These are phyloP conservation scores for Pontederia crassipes DNA, from an alignment of 176 grass and related monocot genomes.

Conservation along the genomic window DNA sequence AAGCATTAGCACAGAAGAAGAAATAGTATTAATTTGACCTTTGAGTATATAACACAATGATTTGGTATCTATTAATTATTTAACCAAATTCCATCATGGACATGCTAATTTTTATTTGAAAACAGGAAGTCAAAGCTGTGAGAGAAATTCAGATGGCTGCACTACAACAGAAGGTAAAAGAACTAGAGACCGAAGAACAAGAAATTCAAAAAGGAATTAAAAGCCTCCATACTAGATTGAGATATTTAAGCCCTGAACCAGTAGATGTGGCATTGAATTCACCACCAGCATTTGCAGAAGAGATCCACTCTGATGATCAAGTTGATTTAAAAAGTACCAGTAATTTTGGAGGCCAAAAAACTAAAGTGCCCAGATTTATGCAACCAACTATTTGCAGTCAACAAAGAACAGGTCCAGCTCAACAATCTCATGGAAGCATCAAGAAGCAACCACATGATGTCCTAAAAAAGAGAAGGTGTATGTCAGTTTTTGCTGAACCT, in stretches of 20 bases:
- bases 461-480: constrained; percentile 40
- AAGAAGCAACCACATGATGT: constrained; percentile 44
- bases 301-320: constrained; percentile 28
- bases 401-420: constrained; percentile 44
- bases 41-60: not conserved
- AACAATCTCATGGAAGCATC: constrained; percentile 24
- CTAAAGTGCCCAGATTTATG: constrained; percentile 76
- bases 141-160: constrained; percentile 48
- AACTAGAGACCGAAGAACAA: constrained; percentile 70
- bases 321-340: constrained; percentile 27
- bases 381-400: constrained; percentile 72
- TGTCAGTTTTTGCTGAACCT: constrained; percentile 86
- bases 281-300: constrained; percentile 35
- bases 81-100: constrained; percentile 3
- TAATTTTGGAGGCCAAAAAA: constrained; percentile 27
- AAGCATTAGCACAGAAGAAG: not conserved
- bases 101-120: constrained; percentile 14
- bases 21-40: not conserved
- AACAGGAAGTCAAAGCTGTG: constrained; percentile 58
- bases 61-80: not conserved
- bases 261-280: constrained; percentile 14
- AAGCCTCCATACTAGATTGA: constrained; percentile 42
- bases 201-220: constrained; percentile 51
- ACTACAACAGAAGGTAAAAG: constrained; percentile 36
- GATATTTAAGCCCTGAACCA: constrained; percentile 34